A percentile compares a stretch with the other conserved stretches of the same genome.
phyloP scores from a whole-genome alignment of 495 filamentous ascomycete species.

The Poronia punctata region DNA sequence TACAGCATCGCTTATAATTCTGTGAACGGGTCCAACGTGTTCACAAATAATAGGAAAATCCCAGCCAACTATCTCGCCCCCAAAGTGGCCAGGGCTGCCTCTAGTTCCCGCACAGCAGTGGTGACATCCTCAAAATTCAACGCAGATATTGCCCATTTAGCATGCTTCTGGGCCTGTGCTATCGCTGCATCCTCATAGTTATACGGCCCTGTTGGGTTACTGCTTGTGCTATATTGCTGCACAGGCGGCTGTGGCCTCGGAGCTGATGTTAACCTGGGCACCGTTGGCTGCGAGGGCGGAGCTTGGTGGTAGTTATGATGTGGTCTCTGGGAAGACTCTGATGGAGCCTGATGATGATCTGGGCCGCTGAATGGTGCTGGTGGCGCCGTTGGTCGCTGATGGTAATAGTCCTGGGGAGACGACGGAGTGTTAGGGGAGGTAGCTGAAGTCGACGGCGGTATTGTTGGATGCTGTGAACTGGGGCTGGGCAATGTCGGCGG shows the following conservation, averaged over 20 bases:
- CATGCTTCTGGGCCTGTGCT: constrained; percentile 81
- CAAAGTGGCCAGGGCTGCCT: constrained; percentile 61
- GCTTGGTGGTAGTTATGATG: constrained; percentile 14
- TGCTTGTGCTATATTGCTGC: constrained; percentile 14
- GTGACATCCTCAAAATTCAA: constrained; percentile 92
- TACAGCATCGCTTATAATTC: too few relatives aligned
- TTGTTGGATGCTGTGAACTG: constrained; percentile 21
- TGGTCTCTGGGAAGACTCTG: constrained; percentile 8
- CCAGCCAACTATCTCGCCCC: constrained; percentile 48
- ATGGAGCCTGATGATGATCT: constrained; percentile 12
- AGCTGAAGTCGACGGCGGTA: constrained; percentile 10
- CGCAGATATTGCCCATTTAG: constrained; percentile 94
- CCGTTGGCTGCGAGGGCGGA: constrained; percentile 11
- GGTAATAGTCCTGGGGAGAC: constrained; percentile 21
- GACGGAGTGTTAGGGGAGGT: constrained; percentile 5
- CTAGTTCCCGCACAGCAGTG: constrained; percentile 82
- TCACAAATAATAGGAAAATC: too few relatives aligned
- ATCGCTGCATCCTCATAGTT: constrained; percentile 67
- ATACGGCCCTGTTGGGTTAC: constrained; percentile 5
- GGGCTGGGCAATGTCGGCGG: constrained; percentile 17
- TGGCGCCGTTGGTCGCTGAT: constrained; percentile 7
- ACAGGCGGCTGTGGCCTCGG: constrained; percentile 8
- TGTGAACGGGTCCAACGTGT: too few relatives aligned
- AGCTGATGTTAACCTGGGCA: constrained; percentile 2
- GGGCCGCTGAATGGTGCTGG: constrained; percentile 12